Evolutionary conservation across 2,329 filamentous ascomycete genomes (phyloP).

Genomic region (Dactylellina haptotyla): DNA sequence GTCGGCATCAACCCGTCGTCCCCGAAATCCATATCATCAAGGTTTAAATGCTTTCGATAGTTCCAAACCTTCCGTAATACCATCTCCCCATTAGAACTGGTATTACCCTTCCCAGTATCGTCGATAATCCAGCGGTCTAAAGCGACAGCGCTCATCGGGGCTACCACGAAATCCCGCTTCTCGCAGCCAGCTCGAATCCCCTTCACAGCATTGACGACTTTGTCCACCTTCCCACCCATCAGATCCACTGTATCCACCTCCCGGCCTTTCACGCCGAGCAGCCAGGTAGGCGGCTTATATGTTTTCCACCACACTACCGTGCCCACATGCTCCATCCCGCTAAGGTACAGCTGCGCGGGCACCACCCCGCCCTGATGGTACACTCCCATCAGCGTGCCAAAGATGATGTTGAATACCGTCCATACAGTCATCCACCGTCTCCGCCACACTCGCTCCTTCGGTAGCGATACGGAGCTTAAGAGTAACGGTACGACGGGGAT

Average conservation of each 20-base stretch:
- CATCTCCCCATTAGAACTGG: no score
- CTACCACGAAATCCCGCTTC: constrained; percentile 59
- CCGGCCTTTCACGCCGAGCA: constrained; percentile 62
- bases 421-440: constrained; percentile 63
- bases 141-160: constrained; percentile 63
- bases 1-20: constrained; percentile 65
- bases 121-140: constrained; percentile 61
- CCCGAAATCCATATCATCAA: constrained; percentile 67
- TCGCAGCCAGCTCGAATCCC: constrained; percentile 25
- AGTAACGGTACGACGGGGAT: constrained; percentile 67
- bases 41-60: constrained; percentile 64
- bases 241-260: constrained; percentile 62
- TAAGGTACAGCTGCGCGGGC: constrained; percentile 65
- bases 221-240: constrained; percentile 64
- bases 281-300: constrained; percentile 67
- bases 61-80: constrained; percentile 62
- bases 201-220: constrained; percentile 62
- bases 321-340: constrained; percentile 59
- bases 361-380: constrained; percentile 68
- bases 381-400: constrained; percentile 66
- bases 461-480: constrained; percentile 64
- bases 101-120: constrained; percentile 5
- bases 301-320: constrained; percentile 69
- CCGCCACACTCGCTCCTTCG: constrained; percentile 57
- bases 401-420: constrained; percentile 65